Percentiles rank a stretch among this genome's conserved stretches.
Evolutionary conservation across 345 rosid species (phyloP).

Genomic region (Raphanus sativus): DNA sequence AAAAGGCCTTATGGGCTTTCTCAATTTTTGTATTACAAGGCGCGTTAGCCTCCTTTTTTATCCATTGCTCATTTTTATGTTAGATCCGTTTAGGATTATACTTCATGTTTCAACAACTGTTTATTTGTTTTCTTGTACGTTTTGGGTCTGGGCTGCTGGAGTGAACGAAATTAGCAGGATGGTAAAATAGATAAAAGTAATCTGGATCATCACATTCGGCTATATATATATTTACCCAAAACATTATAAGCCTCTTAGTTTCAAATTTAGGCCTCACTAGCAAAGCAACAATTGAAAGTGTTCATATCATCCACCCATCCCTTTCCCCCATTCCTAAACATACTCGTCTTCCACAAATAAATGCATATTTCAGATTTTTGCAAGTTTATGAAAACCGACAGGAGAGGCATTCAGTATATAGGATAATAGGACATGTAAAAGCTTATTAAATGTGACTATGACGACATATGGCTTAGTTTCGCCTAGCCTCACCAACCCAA

Average conservation of each 20-base stretch:
- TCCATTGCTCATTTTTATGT: too few relatives aligned
- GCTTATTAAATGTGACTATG: neutral
- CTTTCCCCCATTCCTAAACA: too few relatives aligned
- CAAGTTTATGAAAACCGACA: neutral
- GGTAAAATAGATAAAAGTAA: neutral
- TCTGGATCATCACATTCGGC: neutral
- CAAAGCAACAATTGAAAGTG: too few relatives aligned
- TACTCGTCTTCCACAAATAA: neutral
- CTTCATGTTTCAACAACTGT: too few relatives aligned
- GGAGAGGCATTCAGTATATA: neutral
- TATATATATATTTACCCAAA: too few relatives aligned
- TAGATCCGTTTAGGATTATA: neutral
- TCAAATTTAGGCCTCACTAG: too few relatives aligned
- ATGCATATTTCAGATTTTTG: neutral
- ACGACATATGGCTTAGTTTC: neutral
- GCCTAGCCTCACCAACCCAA: neutral
- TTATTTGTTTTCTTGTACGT: neutral
- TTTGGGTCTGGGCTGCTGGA: neutral
- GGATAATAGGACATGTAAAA: neutral
- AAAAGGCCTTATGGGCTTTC: neutral
- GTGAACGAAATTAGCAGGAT: neutral
- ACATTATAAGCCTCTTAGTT: too few relatives aligned
- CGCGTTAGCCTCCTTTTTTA: neutral
- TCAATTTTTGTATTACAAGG: conserved; percentile 4
- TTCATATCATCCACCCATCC: too few relatives aligned